These are phyloP conservation scores for Claviceps humidiphila DNA, from an alignment of 2,329 filamentous ascomycete genomes.

Conservation along the genomic window DNA sequence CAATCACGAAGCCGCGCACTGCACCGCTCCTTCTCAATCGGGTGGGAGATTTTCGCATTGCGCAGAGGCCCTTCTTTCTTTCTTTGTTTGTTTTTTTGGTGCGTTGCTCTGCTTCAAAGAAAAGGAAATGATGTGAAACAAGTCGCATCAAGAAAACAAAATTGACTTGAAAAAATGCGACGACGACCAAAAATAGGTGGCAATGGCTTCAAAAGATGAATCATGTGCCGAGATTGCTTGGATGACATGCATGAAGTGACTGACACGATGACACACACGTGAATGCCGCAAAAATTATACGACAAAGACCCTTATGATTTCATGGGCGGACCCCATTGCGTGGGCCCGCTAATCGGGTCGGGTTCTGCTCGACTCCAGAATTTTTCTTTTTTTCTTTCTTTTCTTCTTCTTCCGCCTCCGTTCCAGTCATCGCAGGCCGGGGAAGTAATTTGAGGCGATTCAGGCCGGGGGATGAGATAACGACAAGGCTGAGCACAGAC, in stretches of 20 bases:
- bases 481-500: slow-evolving; percentile 5
- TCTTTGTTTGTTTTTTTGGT: too few relatives aligned
- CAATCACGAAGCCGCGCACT: background rate
- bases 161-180: too few relatives aligned
- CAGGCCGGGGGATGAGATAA: background rate
- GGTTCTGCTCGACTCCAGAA: slow-evolving; percentile 4
- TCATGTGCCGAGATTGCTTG: background rate
- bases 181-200: too few relatives aligned
- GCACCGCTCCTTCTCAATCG: background rate
- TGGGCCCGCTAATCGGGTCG: slow-evolving; percentile 2
- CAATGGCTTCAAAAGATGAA: background rate
- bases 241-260: background rate
- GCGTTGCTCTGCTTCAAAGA: too few relatives aligned
- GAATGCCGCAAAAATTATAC: background rate
- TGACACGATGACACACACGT: background rate
- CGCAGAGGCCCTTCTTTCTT: background rate
- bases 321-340: slow-evolving; percentile 1
- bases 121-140: background rate
- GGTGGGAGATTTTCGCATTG: background rate
- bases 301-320: slow-evolving; percentile 6
- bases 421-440: too few relatives aligned
- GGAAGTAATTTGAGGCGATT: background rate
- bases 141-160: background rate
- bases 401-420: background rate
- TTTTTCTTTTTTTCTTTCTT: background rate